These are phyloP conservation scores for Silene conica DNA, from an alignment of 148 eudicot genomes.

Conservation along the genomic window DNA sequence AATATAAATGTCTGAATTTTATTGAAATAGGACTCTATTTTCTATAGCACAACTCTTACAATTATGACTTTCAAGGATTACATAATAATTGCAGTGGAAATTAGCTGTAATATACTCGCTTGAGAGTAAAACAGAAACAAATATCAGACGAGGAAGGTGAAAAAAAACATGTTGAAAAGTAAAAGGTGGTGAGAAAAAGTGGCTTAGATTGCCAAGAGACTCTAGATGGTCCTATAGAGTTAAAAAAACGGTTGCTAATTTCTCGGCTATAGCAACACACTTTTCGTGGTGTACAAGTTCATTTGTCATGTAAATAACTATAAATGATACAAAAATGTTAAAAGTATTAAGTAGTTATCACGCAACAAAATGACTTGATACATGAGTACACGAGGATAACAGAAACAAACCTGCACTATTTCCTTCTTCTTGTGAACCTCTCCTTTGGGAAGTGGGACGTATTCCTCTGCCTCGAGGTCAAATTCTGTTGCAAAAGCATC, in stretches of 20 bases:
- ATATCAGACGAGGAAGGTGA: too few relatives aligned
- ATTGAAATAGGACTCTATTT: background rate
- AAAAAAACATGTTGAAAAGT: background rate
- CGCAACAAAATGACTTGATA: background rate
- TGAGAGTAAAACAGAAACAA: too few relatives aligned
- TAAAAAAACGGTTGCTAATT: background rate
- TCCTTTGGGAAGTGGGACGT: conserved; percentile 98
- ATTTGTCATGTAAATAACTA: background rate
- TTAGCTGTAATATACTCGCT: too few relatives aligned
- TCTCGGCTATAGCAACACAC: background rate
- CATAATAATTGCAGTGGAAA: background rate
- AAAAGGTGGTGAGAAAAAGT: background rate
- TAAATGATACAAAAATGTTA: background rate
- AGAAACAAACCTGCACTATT: conserved; percentile 80
- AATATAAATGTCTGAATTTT: background rate
- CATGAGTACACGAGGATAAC: background rate
- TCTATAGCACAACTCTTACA: conserved; percentile 3
- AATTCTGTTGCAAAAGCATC: conserved; percentile 99
- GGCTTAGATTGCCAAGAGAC: background rate
- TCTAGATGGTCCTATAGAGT: background rate
- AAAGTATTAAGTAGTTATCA: background rate
- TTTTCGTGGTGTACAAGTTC: background rate
- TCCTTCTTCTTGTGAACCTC: conserved; percentile 99
- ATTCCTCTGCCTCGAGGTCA: conserved; percentile 98
- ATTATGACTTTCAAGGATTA: background rate